Base-by-base conservation (phyloP, 2,329 filamentous ascomycete species). In the Cytospora chrysosperma region DNA sequence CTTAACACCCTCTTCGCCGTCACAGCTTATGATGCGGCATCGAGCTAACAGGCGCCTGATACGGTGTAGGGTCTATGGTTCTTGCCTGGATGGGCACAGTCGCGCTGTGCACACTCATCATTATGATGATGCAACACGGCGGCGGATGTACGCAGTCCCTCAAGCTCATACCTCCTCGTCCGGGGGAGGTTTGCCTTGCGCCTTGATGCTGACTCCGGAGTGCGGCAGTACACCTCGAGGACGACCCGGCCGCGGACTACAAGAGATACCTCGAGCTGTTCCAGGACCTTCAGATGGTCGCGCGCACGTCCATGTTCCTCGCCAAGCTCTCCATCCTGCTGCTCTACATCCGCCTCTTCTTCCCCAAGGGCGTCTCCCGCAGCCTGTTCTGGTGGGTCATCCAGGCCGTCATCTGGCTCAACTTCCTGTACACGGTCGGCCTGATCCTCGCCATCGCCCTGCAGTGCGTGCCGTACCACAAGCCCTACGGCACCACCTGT, bases 301-400 rank as follows among this genome's bases (percentile, higher is more conserved):
- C 69, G 10, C 67, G 70, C 21, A 60, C 68, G 47, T 59, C 67
- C 59, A 71, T 72, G 62, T 69, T 72, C 67, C 70, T 71, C 50
- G 69, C 69, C 28, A 63, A 68, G 52, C 62, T 70, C 24, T 69
- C 70, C 19, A 70, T 71, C 28, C 59, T 71, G 37, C 64, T 70
- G 30, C 70, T 82, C 15, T 72, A 79, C 62, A 75, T 81, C 13
- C 79, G 80, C 4, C 72, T 82, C 4, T 81, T 80, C 62, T 82
- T 79, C 66, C 73, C 82, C 12, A 79, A 79, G 3, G 77, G 81
- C 51, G 79, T 80, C 1, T 68, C 74, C 6, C 58, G 59, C 3
- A 54, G 49, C 54, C 5, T 21, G 13, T 24, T 60, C 37, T 70
- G 69, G 69, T 72, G 69, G 69, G 53, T 68, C 13, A 70, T 69